Base-by-base conservation (phyloP, 2,329 filamentous ascomycete species). In the Penicillium psychrosexuale region DNA sequence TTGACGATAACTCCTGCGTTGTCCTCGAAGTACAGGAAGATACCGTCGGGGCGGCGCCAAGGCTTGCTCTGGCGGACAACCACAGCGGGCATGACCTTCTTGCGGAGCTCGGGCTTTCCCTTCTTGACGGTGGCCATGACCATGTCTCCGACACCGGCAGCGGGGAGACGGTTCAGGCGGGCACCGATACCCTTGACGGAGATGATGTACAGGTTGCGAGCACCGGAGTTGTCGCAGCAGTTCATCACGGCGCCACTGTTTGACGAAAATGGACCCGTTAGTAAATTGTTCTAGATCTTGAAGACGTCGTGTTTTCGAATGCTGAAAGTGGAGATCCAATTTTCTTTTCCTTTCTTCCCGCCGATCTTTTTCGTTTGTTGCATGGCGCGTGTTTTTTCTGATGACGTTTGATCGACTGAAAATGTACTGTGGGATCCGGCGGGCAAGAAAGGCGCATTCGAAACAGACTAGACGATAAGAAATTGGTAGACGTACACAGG, bases 51-150 rank as follows among this genome's bases (percentile, higher is more conserved):
- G 79, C 94, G 88, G 86, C 94, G 92, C 94, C 94, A 99, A 74
- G 94, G 94, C 88, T 99, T 99, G 84, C 89, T 90, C 84, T 97
- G 94, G 79, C 94, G 85, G 78, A 97, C 93, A 76, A 99, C 94
- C 77, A 99, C 93, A 75, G 94, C 94, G 71, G 94, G 94, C 91
- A 99, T 96, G 80, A 99, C 94, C 90, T 99, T 99, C 90, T 99
- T 99, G 81, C 95, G 87, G 76, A 99, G 84, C 83, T 99, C 95
- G 65, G 95, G 95, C 91, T 99, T 99, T 83, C 95, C 94, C 90
- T 99, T 97, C 91, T 99, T 97, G 83, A 97, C 94, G 69, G 94
- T 97, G 68, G 93, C 93, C 92, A 99, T 97, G 77, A 97, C 94
- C 94, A 97, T 97, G 85, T 97, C 94, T 74, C 94, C 94, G 72